phyloP scores from a whole-genome alignment of 225 moss, liverwort and hornwort species.

The Ulota crispa region DNA sequence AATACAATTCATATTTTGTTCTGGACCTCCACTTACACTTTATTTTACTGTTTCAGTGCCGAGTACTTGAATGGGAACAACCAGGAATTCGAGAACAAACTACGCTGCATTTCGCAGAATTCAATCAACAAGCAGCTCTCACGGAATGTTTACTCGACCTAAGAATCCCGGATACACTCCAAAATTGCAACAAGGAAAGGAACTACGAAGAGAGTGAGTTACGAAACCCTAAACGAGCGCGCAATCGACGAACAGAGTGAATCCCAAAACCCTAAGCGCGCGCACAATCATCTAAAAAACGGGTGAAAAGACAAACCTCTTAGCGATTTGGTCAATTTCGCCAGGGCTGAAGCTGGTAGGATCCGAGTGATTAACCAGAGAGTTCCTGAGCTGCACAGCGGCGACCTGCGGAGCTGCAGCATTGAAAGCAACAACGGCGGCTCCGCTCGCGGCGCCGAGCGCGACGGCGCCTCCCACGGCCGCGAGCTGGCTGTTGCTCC shows the following conservation, averaged over 20 bases:
- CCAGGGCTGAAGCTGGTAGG: slow-evolving; percentile 59
- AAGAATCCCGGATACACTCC: not conserved
- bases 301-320: slow-evolving; percentile 39
- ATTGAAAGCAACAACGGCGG: slow-evolving; percentile 76
- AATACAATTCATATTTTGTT: not conserved
- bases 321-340: slow-evolving; percentile 68
- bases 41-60: no score
- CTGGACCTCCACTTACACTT: not conserved
- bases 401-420: slow-evolving; percentile 79
- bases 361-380: slow-evolving; percentile 74
- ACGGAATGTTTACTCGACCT: not conserved
- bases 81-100: not conserved
- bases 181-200: not conserved
- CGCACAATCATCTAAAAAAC: not conserved
- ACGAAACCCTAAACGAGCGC: slow-evolving; percentile 14
- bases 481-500: slow-evolving; percentile 40
- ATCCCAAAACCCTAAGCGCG: slow-evolving; percentile 16
- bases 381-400: slow-evolving; percentile 81
- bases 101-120: not conserved
- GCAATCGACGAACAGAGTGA: not conserved
- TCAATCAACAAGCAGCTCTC: not conserved
- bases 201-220: not conserved
- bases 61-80: not conserved
- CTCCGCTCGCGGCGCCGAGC: slow-evolving; percentile 68
- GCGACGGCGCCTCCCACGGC: slow-evolving; percentile 82